A percentile compares a stretch with the other conserved stretches of the same genome.
Conservation (phyloP, 352 stramenopile species). For the Globisporangium splendens region DNA sequence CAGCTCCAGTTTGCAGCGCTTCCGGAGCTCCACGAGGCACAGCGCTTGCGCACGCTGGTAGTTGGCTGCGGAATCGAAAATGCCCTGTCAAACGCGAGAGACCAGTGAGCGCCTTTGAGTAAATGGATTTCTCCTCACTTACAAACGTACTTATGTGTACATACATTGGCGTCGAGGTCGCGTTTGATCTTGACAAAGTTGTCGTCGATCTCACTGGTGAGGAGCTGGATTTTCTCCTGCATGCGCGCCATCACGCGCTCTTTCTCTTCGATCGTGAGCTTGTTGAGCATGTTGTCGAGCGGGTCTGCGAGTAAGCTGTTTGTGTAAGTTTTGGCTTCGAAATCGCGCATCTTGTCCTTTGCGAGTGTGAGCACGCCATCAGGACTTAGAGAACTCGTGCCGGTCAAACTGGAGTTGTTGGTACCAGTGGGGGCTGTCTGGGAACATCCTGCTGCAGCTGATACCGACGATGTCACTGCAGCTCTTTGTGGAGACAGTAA, state of each 20-base stretch:
- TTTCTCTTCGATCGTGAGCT: conserved; percentile 62
- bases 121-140: neutral
- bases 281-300: conserved; percentile 45
- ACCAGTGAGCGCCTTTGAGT: neutral
- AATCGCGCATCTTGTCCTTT: conserved; percentile 69
- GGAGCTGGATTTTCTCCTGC: conserved; percentile 63
- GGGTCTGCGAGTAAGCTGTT: conserved; percentile 53
- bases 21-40: conserved; percentile 69
- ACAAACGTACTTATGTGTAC: neutral
- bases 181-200: conserved; percentile 49
- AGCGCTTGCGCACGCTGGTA: conserved; percentile 57
- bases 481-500: neutral
- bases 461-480: neutral
- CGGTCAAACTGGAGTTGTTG: too few relatives aligned
- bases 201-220: conserved; percentile 50
- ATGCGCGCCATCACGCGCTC: conserved; percentile 71
- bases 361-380: neutral
- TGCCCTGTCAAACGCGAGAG: conserved; percentile 18
- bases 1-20: conserved; percentile 52
- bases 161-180: conserved; percentile 46
- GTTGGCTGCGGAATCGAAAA: conserved; percentile 65
- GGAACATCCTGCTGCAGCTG: neutral
- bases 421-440: too few relatives aligned
- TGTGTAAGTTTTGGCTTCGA: conserved; percentile 61
- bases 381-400: too few relatives aligned